Evolutionary conservation across 805 yeast genomes (phyloP).

Genomic region (Torulaspora gathmanii): DNA sequence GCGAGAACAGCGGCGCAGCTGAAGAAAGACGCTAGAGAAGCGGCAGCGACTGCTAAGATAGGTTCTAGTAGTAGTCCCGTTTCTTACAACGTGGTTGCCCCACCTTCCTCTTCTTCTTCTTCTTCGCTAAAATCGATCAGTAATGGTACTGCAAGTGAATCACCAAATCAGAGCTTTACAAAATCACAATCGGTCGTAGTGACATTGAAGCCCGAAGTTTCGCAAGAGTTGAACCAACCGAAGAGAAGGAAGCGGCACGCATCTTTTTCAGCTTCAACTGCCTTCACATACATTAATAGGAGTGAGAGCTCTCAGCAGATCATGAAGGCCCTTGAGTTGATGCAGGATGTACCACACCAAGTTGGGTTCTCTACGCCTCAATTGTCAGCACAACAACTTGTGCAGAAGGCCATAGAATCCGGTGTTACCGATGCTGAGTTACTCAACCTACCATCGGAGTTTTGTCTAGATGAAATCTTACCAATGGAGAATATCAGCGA

Average conservation of each 20-base stretch:
- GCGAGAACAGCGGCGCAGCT: slow-evolving; percentile 33
- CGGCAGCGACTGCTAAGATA: slow-evolving; percentile 10
- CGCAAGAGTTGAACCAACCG: slow-evolving; percentile 3
- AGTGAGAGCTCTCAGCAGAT: slow-evolving; percentile 15
- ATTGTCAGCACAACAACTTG: slow-evolving; percentile 45
- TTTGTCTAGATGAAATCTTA: slow-evolving; percentile 19
- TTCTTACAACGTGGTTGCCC: neutral
- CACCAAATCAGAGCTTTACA: neutral
- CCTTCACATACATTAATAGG: slow-evolving; percentile 34
- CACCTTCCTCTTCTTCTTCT: slow-evolving; percentile 3
- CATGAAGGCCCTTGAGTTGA: slow-evolving; percentile 16
- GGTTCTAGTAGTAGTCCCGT: neutral
- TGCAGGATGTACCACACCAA: slow-evolving; percentile 49
- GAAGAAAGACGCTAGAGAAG: slow-evolving; percentile 27
- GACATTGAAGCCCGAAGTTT: neutral
- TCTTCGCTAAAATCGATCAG: slow-evolving; percentile 5
- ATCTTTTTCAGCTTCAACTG: slow-evolving; percentile 42
- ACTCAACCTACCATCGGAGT: slow-evolving; percentile 24
- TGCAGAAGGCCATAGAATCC: slow-evolving; percentile 31
- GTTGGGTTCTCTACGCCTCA: slow-evolving; percentile 85
- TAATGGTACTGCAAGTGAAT: neutral
- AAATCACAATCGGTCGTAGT: slow-evolving; percentile 1
- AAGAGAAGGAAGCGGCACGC: slow-evolving; percentile 39
- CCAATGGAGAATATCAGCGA: neutral
- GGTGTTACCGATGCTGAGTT: slow-evolving; percentile 27